Conservation (phyloP, 129 eudicot genomes). For the Helichrysum umbraculigerum region DNA sequence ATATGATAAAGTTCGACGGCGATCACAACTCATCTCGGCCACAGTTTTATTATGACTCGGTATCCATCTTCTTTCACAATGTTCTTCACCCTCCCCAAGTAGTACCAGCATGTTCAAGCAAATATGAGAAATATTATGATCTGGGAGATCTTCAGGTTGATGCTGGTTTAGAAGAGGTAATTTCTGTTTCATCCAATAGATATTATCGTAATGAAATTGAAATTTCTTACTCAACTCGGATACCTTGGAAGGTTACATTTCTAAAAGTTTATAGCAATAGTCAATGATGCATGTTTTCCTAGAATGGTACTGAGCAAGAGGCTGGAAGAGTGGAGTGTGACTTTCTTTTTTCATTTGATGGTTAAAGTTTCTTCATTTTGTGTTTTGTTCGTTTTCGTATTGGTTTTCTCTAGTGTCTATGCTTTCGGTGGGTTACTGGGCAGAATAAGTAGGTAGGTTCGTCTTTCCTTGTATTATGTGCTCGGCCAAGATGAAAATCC, state of each 20-base stretch:
- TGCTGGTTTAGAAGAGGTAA: constrained; percentile 75
- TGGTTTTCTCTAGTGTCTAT: not conserved
- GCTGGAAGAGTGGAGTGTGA: not conserved
- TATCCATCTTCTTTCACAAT: constrained; percentile 83
- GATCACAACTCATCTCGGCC: constrained; percentile 97
- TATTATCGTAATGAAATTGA: not conserved
- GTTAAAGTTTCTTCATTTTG: not conserved
- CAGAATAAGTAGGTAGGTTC: not conserved
- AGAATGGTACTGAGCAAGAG: not conserved
- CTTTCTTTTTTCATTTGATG: not conserved
- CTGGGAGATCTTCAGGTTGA: constrained; percentile 67
- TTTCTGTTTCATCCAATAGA: constrained; percentile 25
- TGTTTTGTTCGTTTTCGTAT: not conserved
- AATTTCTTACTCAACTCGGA: constrained; percentile 10
- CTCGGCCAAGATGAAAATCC: not conserved
- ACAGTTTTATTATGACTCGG: constrained; percentile 84
- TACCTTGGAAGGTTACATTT: not conserved
- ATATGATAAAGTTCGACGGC: constrained; percentile 84
- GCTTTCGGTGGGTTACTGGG: constrained; percentile 10
- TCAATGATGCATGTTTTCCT: constrained; percentile 11
- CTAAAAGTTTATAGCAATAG: not conserved
- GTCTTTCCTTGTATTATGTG: not conserved
- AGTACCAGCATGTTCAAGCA: constrained; percentile 51
- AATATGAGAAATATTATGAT: constrained; percentile 62
- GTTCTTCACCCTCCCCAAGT: constrained; percentile 79